Conservation (phyloP, 768 basidiomycete genomes). For the Termitomyces sp. region DNA sequence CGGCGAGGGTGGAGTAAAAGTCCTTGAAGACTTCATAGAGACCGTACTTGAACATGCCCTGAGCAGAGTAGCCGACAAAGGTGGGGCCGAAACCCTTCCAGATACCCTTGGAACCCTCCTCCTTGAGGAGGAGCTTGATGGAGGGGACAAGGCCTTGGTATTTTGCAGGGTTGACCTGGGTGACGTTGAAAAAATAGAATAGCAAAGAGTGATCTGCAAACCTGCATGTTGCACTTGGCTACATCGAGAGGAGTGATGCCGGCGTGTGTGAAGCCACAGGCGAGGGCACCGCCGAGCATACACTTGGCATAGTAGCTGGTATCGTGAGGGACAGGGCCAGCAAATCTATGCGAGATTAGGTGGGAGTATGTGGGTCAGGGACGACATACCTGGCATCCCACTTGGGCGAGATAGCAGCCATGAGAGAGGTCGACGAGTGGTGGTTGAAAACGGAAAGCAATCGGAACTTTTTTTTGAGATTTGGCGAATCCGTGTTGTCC, state of each 20-base stretch:
- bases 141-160: constrained; percentile 62
- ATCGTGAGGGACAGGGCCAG: constrained; percentile 75
- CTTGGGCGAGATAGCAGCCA: constrained; percentile 48
- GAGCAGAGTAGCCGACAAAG: constrained; percentile 87
- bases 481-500: constrained; percentile 25
- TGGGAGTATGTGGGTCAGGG: not conserved
- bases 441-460: constrained; percentile 15
- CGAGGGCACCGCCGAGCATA: constrained; percentile 83
- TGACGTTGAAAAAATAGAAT: not conserved
- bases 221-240: constrained; percentile 92
- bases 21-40: constrained; percentile 98
- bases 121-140: constrained; percentile 61
- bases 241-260: constrained; percentile 86
- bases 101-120: constrained; percentile 81
- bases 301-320: constrained; percentile 74
- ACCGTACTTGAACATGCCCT: constrained; percentile 98
- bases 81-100: constrained; percentile 96
- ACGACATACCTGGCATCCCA: constrained; percentile 66
- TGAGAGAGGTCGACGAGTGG: constrained; percentile 22
- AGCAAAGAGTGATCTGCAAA: constrained; percentile 20
- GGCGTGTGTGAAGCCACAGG: constrained; percentile 85
- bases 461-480: constrained; percentile 16
- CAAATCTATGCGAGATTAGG: constrained; percentile 34
- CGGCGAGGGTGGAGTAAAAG: constrained; percentile 81
- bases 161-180: constrained; percentile 69